Conservation (phyloP, 2,329 filamentous ascomycete genomes). For the Biscogniauxia mediterranea region DNA sequence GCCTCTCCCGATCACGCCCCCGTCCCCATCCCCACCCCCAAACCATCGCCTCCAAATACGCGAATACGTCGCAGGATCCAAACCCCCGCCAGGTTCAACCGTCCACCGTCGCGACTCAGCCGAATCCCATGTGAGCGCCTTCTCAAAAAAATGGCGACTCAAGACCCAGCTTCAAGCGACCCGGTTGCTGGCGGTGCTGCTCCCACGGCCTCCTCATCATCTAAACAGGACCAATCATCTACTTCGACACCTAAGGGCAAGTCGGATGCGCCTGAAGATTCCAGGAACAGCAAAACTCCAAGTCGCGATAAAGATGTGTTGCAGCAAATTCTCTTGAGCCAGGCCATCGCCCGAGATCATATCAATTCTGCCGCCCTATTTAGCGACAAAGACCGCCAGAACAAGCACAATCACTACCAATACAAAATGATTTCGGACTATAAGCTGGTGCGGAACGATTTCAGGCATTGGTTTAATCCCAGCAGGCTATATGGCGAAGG, state of each 20-base stretch:
- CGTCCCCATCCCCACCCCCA: neutral
- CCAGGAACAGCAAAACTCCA: slow-evolving; percentile 27
- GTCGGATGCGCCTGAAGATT: slow-evolving; percentile 31
- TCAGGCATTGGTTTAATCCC: slow-evolving; percentile 54
- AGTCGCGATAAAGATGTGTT: slow-evolving; percentile 57
- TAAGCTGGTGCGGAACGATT: slow-evolving; percentile 55
- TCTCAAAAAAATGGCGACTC: slow-evolving; percentile 28
- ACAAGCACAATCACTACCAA: slow-evolving; percentile 60
- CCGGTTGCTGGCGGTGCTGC: slow-evolving; percentile 19
- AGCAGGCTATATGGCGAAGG: slow-evolving; percentile 66
- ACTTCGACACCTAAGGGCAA: slow-evolving; percentile 32
- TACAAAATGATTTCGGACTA: slow-evolving; percentile 70
- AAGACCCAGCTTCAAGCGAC: slow-evolving; percentile 24
- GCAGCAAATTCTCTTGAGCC: slow-evolving; percentile 52
- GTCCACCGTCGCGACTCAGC: slow-evolving; percentile 11
- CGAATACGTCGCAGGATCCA: neutral
- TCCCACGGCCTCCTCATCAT: slow-evolving; percentile 22
- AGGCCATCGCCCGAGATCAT: slow-evolving; percentile 53
- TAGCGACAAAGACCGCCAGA: slow-evolving; percentile 51
- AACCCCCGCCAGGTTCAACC: slow-evolving; percentile 3
- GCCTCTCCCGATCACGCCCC: slow-evolving; percentile 1
- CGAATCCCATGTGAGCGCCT: slow-evolving; percentile 18
- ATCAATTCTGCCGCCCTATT: slow-evolving; percentile 53
- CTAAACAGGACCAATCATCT: slow-evolving; percentile 31
- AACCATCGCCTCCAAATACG: neutral